Evolutionary conservation across 495 filamentous ascomycete species (phyloP).

Genomic region (Massariosphaeria phaeospora): DNA sequence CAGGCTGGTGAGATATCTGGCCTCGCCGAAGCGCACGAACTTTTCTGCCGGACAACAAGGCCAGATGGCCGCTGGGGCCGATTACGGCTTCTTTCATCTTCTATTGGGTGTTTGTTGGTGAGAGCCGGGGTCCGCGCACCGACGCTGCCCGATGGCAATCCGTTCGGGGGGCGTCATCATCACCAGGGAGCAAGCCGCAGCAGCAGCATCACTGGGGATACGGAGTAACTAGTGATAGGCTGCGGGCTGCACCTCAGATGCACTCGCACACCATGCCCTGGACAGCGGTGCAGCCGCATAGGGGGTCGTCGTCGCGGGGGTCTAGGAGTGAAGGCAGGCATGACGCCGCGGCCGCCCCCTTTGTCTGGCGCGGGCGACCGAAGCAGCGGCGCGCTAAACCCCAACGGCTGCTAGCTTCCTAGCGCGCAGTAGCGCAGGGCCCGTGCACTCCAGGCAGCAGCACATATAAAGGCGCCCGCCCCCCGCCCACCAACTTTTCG

Average conservation of each 20-base stretch:
- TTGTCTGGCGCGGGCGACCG: not conserved
- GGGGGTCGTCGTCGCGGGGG: not conserved
- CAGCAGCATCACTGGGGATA: not conserved
- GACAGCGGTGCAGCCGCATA: not conserved
- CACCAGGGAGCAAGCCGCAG: not conserved
- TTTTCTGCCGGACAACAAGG: not conserved
- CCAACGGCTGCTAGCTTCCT: not conserved
- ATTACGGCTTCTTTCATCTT: not conserved
- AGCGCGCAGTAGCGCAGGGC: not conserved
- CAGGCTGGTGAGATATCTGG: no score
- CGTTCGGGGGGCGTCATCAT: not conserved
- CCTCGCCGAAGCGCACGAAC: not conserved
- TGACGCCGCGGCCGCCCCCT: not conserved
- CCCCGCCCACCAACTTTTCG: not conserved
- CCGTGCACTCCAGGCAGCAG: not conserved
- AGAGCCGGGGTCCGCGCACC: not conserved
- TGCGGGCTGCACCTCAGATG: not conserved
- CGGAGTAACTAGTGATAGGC: not conserved
- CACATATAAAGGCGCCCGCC: not conserved
- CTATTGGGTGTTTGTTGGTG: not conserved
- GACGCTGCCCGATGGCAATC: conserved; percentile 6
- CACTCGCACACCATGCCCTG: not conserved
- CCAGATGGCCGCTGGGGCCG: not conserved
- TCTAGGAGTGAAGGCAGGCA: no score
- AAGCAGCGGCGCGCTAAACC: not conserved